Evolutionary conservation across 768 basidiomycete genomes (phyloP).

Genomic region (Paxillus ammoniavirescens): DNA sequence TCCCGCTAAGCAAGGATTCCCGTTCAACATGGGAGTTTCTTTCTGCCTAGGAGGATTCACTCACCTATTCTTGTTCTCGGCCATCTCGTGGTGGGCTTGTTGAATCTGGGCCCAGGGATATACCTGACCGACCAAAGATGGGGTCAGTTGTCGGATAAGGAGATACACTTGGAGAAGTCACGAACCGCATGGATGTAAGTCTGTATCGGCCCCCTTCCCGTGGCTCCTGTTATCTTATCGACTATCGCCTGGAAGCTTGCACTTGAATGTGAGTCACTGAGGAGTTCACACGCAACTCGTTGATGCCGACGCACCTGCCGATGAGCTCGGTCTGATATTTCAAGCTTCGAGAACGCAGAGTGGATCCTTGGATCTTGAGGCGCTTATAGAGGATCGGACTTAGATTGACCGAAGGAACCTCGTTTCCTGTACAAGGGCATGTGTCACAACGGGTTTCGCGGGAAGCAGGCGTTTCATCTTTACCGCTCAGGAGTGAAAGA

Average conservation of each 20-base stretch:
- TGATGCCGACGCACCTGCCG: conserved; percentile 39
- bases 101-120: conserved; percentile 80
- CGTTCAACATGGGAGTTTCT: not conserved
- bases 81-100: conserved; percentile 83
- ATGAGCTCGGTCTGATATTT: conserved; percentile 78
- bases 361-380: conserved; percentile 85
- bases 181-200: conserved; percentile 78
- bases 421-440: conserved; percentile 41
- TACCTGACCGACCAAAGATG: conserved; percentile 43
- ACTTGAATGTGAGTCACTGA: conserved; percentile 1
- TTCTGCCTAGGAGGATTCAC: conserved; percentile 11
- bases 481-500: conserved; percentile 67
- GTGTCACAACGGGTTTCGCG: conserved; percentile 20
- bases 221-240: conserved; percentile 53
- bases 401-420: conserved; percentile 55
- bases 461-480: conserved; percentile 12
- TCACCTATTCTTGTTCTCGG: conserved; percentile 60
- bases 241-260: conserved; percentile 58
- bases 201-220: conserved; percentile 59
- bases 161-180: conserved; percentile 8
- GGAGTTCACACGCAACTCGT: not conserved
- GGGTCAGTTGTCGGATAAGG: conserved; percentile 1
- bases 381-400: conserved; percentile 76
- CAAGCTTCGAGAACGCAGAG: conserved; percentile 70
- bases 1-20: conserved; percentile 23